These are phyloP conservation scores for Monilinia polystroma DNA, from an alignment of 2,329 filamentous ascomycete species.

Conservation along the genomic window DNA sequence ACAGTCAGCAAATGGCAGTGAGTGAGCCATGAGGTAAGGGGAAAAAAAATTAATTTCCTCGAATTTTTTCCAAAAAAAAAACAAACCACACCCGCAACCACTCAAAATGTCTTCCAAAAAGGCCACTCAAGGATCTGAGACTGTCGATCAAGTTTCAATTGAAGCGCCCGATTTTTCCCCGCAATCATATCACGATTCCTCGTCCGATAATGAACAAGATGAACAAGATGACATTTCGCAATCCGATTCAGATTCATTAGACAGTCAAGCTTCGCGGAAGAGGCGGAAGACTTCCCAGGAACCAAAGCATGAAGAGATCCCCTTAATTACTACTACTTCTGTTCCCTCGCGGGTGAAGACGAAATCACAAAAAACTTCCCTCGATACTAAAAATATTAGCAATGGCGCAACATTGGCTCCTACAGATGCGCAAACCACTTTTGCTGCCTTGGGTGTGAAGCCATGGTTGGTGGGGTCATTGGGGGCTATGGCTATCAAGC, in stretches of 20 bases:
- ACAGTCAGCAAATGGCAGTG: conserved; percentile 21
- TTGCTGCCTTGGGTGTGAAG: conserved; percentile 69
- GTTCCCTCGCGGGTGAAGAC: conserved; percentile 38
- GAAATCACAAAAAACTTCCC: conserved; percentile 22
- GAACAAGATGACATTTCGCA: conserved; percentile 8
- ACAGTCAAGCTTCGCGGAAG: conserved; percentile 38
- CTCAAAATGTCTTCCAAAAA: conserved; percentile 17
- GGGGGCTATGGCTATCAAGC: conserved; percentile 72
- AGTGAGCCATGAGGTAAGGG: neutral
- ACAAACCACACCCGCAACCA: neutral
- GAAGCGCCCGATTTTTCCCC: conserved; percentile 13
- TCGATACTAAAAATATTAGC: conserved; percentile 13
- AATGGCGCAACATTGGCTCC: conserved; percentile 48
- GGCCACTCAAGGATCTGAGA: neutral
- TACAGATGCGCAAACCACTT: conserved; percentile 60
- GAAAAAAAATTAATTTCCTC: conserved; percentile 11
- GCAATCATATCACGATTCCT: conserved; percentile 18
- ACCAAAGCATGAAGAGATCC: conserved; percentile 27
- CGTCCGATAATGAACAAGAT: conserved; percentile 14
- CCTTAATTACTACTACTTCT: conserved; percentile 27
- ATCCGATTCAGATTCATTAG: conserved; percentile 38
- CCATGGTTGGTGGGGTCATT: conserved; percentile 89
- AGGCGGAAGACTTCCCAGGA: conserved; percentile 35
- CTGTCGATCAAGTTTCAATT: conserved; percentile 17
- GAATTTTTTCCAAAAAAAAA: neutral